These are phyloP conservation scores for Obba rivulosa DNA, from an alignment of 768 basidiomycete genomes.

Conservation along the genomic window DNA sequence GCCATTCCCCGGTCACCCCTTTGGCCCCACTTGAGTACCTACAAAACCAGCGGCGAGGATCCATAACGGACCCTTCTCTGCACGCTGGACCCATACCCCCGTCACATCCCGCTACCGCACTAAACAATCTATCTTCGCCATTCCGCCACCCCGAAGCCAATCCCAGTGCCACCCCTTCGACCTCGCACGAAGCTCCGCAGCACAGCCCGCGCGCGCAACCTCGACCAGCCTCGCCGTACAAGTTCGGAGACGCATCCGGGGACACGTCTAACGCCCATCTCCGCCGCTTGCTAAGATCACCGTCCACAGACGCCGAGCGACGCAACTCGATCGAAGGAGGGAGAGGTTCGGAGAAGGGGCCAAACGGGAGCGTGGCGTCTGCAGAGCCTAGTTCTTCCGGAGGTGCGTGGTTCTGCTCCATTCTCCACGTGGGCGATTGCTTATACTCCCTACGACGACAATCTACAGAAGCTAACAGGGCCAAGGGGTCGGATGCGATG, in stretches of 20 bases:
- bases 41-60: conserved; percentile 77
- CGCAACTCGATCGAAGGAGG: conserved; percentile 8
- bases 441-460: neutral
- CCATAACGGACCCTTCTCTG: conserved; percentile 78
- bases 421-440: conserved; percentile 2
- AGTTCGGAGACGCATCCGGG: conserved; percentile 61
- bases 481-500: conserved; percentile 16
- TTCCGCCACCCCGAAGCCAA: conserved; percentile 15
- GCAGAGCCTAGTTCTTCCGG: neutral
- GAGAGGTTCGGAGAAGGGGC: conserved; percentile 5
- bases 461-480: conserved; percentile 11
- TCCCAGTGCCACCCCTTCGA: conserved; percentile 11
- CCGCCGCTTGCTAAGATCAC: conserved; percentile 20
- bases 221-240: conserved; percentile 62
- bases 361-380: conserved; percentile 3
- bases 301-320: conserved; percentile 17
- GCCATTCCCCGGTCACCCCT: conserved; percentile 51
- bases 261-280: conserved; percentile 26
- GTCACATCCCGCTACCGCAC: conserved; percentile 11
- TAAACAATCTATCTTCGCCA: conserved; percentile 17
- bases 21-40: conserved; percentile 75
- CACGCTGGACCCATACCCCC: conserved; percentile 42
- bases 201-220: conserved; percentile 36
- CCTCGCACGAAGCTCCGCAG: conserved; percentile 22
- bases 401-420: neutral